Base-by-base conservation (phyloP, 1,284 basidiomycete genomes). In the Pseudozyma sp. region DNA sequence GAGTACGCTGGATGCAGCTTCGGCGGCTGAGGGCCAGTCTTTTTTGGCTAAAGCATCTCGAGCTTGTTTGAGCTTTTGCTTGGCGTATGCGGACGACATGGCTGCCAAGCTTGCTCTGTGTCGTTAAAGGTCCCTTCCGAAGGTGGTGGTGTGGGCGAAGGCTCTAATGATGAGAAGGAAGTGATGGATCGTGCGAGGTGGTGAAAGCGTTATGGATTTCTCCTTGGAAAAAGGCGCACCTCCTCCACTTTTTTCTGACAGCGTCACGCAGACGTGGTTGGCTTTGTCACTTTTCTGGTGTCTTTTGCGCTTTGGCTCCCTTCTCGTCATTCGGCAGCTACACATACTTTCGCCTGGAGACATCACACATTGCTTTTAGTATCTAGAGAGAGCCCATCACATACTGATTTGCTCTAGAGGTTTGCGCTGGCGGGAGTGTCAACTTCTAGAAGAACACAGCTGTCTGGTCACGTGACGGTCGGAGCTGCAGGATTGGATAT, bases 1-100 rank as follows among this genome's bases (percentile, higher is more conserved):
- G 18, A 84, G 65, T 12, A 84, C 65, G 56, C 59, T 59, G 7
- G 35, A 31, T 9, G 78, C 78, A 21, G 71, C 69, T 47, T 77
- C 64, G 12, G 59, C 52, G 4, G 79, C 79, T 31, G 61, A 52
- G 5, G 49, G 9, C 78, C 78, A 81, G 51, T 79, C 71, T 47
- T 80, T 77, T 38, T 60, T 61, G 48, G 76, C 70, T 42, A 82
- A 52, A 9, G 76, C 77, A 50, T 82, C 79, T 49, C 80, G 75
- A 6, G 72, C 72, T 61, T 67, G 72, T 53, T 80, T 82, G 53
- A 82, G 73, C 69, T 78, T 82, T 54, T 70, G 59, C 67, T 82
- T 82, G 44, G 68, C 59, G 51, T 74, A 77, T 12, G 71, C 68
- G 6, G 62, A 68, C 5, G 73, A 71, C 73, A 76, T 76, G 60